Evolutionary conservation across 176 grass and related monocot species (phyloP).

Genomic region (Leersia perrieri): DNA sequence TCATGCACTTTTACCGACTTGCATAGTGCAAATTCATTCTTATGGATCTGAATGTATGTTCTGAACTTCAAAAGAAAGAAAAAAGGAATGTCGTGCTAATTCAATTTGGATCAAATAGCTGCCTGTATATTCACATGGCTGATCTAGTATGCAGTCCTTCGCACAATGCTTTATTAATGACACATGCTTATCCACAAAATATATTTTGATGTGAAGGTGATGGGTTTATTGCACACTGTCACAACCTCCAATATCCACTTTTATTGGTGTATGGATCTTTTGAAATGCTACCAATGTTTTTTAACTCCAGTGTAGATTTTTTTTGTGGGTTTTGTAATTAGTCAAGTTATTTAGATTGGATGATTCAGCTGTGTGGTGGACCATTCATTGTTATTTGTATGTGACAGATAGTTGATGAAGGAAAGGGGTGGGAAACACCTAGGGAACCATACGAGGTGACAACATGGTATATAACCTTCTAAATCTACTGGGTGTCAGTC

Average conservation of each 20-base stretch:
- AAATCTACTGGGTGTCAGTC: constrained; percentile 1
- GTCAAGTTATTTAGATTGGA: constrained; percentile 4
- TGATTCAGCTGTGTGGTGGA: constrained; percentile 6
- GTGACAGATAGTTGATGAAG: constrained; percentile 74
- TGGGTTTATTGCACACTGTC: no score
- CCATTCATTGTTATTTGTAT: constrained; percentile 18
- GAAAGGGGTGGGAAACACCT: constrained; percentile 93
- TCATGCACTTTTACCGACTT: not conserved
- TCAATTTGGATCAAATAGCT: no score
- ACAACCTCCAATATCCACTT: no score
- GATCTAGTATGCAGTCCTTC: no score
- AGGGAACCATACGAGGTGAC: constrained; percentile 97
- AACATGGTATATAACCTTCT: constrained; percentile 49
- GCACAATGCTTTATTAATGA: no score
- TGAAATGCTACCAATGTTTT: not conserved
- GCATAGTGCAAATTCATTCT: not conserved
- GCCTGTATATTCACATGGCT: no score
- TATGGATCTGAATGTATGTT: not conserved
- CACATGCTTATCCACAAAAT: no score
- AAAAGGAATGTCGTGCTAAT: no score
- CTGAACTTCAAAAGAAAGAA: no score
- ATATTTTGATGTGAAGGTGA: no score
- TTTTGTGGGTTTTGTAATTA: constrained; percentile 23
- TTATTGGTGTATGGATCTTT: not conserved
- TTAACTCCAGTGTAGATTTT: not conserved